phyloP scores from a whole-genome alignment of 768 basidiomycete genomes.

The Mycena leptocephala region DNA sequence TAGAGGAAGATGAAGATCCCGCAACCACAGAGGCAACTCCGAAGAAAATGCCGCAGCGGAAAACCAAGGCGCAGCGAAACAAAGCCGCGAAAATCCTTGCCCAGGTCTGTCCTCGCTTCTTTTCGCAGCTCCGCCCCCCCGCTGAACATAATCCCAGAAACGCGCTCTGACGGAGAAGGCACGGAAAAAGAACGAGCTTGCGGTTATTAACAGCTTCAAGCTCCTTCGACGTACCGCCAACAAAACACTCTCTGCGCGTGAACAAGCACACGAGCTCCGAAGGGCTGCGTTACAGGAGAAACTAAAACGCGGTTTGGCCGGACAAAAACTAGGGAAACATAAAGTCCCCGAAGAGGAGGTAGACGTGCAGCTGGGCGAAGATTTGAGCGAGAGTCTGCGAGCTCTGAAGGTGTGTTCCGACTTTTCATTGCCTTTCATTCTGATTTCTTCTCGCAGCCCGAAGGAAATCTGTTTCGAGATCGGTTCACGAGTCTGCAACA shows the following conservation, averaged over 20 bases:
- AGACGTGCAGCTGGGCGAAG: slow-evolving; percentile 93
- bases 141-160: slow-evolving; percentile 63
- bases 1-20: slow-evolving; percentile 54
- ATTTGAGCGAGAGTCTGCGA: slow-evolving; percentile 88
- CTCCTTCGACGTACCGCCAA: slow-evolving; percentile 62
- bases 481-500: slow-evolving; percentile 92
- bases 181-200: slow-evolving; percentile 72
- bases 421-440: neutral
- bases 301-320: slow-evolving; percentile 76
- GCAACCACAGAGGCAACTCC: slow-evolving; percentile 51
- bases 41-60: slow-evolving; percentile 62
- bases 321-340: slow-evolving; percentile 87
- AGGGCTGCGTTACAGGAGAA: slow-evolving; percentile 64
- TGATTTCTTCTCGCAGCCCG: slow-evolving; percentile 69
- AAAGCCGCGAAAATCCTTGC: slow-evolving; percentile 76
- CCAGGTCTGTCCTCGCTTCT: slow-evolving; percentile 64
- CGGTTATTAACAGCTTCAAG: slow-evolving; percentile 72
- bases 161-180: slow-evolving; percentile 73
- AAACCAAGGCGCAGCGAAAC: slow-evolving; percentile 69
- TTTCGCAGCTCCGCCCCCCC: neutral
- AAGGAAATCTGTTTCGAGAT: slow-evolving; percentile 94
- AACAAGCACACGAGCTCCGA: slow-evolving; percentile 60
- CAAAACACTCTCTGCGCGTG: slow-evolving; percentile 54
- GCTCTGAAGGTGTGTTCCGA: slow-evolving; percentile 79
- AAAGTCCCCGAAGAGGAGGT: slow-evolving; percentile 77